Base-by-base conservation (phyloP, 2,329 filamentous ascomycete genomes). In the Pseudocercospora fuligena region DNA sequence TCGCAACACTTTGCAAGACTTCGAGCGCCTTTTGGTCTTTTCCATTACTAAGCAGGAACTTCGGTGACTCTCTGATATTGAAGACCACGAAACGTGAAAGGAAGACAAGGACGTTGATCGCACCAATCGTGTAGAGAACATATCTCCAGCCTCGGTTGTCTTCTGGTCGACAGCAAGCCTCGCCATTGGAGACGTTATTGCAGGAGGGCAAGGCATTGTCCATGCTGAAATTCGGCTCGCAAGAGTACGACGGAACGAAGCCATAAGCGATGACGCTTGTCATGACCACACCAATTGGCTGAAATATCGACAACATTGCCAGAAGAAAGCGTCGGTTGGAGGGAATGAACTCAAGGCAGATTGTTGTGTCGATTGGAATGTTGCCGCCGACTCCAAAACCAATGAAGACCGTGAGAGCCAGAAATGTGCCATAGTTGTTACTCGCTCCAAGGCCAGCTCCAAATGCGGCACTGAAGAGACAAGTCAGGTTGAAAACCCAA, bases 401-500 rank as follows among this genome's bases (percentile, higher is more conserved):
- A 11, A 84, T 80, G 66, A 87, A 84, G 0, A 85, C 84, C 1
- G 85, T 86, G 8, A 87, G 73, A 14, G 84, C 81, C 21, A 87
- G 79, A 57, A 88, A 85, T 2, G 81, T 81, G 16, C 73, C 80
- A 76, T 86, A 87, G 8, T 75, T 81, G 61, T 82, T 80, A 3
- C 83, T 82, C 0, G 79, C 81, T 8, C 82, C 86, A 1, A 87
- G 79, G 21, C 80, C 84, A 0, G 87, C 74, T 9, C 86, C 85
- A 66, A 88, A 88, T 2, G 85, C 73, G 8, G 83, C 83, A 0
- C 84, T 79, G 61, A 87, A 80, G n/a, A 88, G 78, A 56, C 85
- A 85, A 0, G 86, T 88, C 43, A 86, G 70, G 72, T 88, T 88
- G 77, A 88, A 88, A 0, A 85, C 85, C 82, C 84, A 87, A 63